phyloP scores from a whole-genome alignment of 2,329 filamentous ascomycete genomes.

The Fusarium brachygibbosum region DNA sequence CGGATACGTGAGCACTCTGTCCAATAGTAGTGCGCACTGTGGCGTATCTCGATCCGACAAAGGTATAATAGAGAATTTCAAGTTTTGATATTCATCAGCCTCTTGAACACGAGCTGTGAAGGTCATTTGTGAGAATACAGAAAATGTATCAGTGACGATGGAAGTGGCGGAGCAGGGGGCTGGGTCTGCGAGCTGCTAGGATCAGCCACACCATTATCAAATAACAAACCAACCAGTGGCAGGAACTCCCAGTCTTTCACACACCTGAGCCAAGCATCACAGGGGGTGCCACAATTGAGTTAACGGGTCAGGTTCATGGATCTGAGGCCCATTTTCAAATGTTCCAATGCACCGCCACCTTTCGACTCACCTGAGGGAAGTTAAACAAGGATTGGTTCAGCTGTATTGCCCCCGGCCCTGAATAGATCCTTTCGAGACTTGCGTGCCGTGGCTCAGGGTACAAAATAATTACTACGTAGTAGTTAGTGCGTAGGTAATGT shows the following conservation, averaged over 20 bases:
- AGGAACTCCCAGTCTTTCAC: slow-evolving; percentile 29
- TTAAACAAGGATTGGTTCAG: slow-evolving; percentile 40
- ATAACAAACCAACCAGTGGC: slow-evolving; percentile 24
- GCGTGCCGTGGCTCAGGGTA: slow-evolving; percentile 6
- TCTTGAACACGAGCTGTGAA: slow-evolving; percentile 34
- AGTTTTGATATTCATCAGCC: slow-evolving; percentile 27
- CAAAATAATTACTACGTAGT: neutral
- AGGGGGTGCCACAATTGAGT: slow-evolving; percentile 35
- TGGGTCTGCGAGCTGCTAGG: slow-evolving; percentile 33
- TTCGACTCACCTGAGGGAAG: slow-evolving; percentile 43
- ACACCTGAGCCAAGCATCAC: slow-evolving; percentile 22
- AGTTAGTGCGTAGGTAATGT: neutral
- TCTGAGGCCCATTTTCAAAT: slow-evolving; percentile 21
- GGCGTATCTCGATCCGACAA: slow-evolving; percentile 36
- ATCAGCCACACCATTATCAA: slow-evolving; percentile 42
- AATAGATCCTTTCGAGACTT: neutral
- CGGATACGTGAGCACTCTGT: slow-evolving; percentile 32
- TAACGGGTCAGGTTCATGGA: slow-evolving; percentile 27
- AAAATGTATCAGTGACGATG: slow-evolving; percentile 32
- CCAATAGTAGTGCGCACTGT: slow-evolving; percentile 42
- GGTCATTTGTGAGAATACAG: slow-evolving; percentile 21
- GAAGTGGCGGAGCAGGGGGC: slow-evolving; percentile 39
- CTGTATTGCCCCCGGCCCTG: slow-evolving; percentile 25
- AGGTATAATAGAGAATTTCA: slow-evolving; percentile 11
- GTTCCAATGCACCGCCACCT: slow-evolving; percentile 40